These are phyloP conservation scores for Nevesoporus exiguus DNA, from an alignment of 768 basidiomycete species.

Conservation along the genomic window DNA sequence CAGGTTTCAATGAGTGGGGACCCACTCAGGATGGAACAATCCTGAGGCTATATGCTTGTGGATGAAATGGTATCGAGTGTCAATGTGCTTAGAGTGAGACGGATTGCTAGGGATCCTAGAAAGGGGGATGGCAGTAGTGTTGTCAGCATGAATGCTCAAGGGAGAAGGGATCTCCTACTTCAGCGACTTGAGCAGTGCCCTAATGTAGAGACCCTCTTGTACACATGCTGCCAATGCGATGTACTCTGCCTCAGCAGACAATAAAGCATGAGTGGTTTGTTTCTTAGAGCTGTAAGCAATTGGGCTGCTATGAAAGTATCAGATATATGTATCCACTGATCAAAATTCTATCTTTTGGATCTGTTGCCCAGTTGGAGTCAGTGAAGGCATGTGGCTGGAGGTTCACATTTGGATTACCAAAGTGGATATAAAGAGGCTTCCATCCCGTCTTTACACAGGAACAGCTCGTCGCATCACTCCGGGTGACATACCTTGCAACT, in stretches of 20 bases:
- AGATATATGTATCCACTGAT: background rate
- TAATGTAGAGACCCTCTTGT: background rate
- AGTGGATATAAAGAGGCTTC: background rate
- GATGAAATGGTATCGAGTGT: background rate
- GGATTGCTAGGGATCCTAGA: background rate
- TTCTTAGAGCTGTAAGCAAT: background rate
- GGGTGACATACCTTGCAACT: too few relatives aligned
- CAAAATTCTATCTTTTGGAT: fast-evolving
- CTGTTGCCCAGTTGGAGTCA: background rate
- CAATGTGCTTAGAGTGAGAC: background rate
- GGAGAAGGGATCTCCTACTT: fast-evolving
- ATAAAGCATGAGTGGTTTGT: background rate
- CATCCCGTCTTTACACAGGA: too few relatives aligned
- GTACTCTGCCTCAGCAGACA: background rate
- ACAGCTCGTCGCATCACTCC: too few relatives aligned
- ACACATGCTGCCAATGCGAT: background rate
- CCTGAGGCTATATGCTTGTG: background rate
- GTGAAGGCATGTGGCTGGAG: background rate
- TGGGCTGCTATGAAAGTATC: background rate
- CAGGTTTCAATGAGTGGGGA: background rate
- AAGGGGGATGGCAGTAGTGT: background rate
- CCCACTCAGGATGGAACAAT: background rate
- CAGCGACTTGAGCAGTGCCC: background rate
- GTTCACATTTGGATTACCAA: background rate
- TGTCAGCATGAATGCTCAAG: background rate